Conservation (phyloP, 176 grass and related monocot species). For the Tillandsia fasciculata region DNA sequence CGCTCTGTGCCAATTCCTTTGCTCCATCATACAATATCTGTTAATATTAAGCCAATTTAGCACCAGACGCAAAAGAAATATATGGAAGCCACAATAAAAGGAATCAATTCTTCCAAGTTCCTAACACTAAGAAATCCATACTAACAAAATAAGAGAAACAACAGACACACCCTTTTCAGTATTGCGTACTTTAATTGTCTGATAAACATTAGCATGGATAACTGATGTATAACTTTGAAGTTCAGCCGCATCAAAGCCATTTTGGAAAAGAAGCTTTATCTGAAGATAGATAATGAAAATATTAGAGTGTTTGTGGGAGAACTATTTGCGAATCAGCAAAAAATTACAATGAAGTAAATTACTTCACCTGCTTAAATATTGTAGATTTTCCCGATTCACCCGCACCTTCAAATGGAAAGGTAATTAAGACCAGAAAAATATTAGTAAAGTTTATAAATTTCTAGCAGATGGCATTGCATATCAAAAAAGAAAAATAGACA, state of each 20-base stretch:
- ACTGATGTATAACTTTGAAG: conserved; percentile 83
- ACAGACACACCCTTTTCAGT: conserved; percentile 71
- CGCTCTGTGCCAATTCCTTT: conserved; percentile 48
- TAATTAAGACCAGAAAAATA: not conserved
- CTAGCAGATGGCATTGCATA: too few species aligned
- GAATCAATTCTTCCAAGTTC: conserved; percentile 12
- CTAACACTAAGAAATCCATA: conserved; percentile 22
- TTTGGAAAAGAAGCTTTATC: conserved; percentile 99
- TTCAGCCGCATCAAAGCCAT: conserved; percentile 75
- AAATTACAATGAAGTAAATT: conserved; percentile 14
- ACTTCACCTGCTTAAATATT: conserved; percentile 87
- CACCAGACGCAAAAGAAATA: not conserved
- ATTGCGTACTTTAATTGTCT: conserved; percentile 98
- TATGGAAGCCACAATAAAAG: conserved; percentile 16
- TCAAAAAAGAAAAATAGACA: too few species aligned
- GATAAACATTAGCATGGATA: conserved; percentile 95
- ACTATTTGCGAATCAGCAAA: conserved; percentile 12
- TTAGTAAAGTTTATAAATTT: not conserved
- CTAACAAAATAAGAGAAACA: conserved; percentile 26
- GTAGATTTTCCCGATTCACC: conserved; percentile 97
- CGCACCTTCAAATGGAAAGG: conserved; percentile 46
- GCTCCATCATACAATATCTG: conserved; percentile 91
- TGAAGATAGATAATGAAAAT: conserved; percentile 27
- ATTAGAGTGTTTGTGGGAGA: conserved; percentile 2
- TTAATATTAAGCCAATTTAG: conserved; percentile 21